A percentile compares a stretch with the other conserved stretches of the same genome.
These are phyloP conservation scores for Aspergillus sp. DNA, from an alignment of 2,329 filamentous ascomycete genomes.

Conservation along the genomic window DNA sequence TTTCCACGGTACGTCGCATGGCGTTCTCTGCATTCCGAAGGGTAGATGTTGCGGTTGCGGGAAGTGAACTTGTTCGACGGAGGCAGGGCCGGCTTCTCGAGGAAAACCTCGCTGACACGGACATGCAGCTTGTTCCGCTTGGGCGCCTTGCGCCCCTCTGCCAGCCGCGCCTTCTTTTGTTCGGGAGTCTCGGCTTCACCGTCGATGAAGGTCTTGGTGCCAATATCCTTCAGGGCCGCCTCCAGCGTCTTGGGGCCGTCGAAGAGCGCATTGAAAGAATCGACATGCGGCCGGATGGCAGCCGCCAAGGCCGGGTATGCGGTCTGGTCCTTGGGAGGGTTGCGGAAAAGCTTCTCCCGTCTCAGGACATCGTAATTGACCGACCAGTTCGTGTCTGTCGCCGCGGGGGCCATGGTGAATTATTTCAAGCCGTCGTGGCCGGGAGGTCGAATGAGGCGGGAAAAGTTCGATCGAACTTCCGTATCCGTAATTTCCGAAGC, in stretches of 20 bases:
- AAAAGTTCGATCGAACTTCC: slow-evolving; percentile 18
- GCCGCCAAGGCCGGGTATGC: slow-evolving; percentile 84
- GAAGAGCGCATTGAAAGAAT: slow-evolving; percentile 93
- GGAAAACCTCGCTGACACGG: slow-evolving; percentile 75
- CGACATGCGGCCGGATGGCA: slow-evolving; percentile 87
- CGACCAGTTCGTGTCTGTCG: slow-evolving; percentile 73
- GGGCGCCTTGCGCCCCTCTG: slow-evolving; percentile 57
- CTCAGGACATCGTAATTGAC: slow-evolving; percentile 82
- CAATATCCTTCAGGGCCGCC: slow-evolving; percentile 82
- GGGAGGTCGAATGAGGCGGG: slow-evolving; percentile 15
- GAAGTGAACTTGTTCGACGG: slow-evolving; percentile 78
- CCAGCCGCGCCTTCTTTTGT: slow-evolving; percentile 44
- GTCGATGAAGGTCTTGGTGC: slow-evolving; percentile 83
- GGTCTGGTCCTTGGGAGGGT: slow-evolving; percentile 82
- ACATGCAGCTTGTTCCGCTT: slow-evolving; percentile 74
- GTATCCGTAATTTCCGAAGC: slow-evolving; percentile 3
- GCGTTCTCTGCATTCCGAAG: slow-evolving; percentile 90
- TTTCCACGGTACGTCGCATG: slow-evolving; percentile 89
- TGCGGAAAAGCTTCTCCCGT: slow-evolving; percentile 83
- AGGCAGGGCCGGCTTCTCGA: slow-evolving; percentile 80
- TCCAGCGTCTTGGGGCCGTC: slow-evolving; percentile 70
- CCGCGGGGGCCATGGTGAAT: slow-evolving; percentile 54
- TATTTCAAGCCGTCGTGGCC: slow-evolving; percentile 12
- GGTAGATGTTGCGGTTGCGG: slow-evolving; percentile 80
- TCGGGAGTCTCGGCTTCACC: slow-evolving; percentile 58